Evolutionary conservation across 495 filamentous ascomycete species (phyloP).

Genomic region (Evansstolkia leycettana): DNA sequence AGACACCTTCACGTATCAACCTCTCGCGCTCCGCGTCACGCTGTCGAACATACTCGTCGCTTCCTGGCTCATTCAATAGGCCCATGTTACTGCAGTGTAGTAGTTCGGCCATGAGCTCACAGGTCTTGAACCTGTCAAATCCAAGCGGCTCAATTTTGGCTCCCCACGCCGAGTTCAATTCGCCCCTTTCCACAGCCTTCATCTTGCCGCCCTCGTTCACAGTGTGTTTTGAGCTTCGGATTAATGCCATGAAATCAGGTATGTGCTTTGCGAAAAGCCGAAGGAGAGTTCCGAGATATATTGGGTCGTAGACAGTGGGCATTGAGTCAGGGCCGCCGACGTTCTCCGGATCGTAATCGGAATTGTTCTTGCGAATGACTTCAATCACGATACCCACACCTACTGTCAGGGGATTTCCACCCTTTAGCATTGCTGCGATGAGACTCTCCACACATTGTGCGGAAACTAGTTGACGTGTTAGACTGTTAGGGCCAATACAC

Average conservation of each 20-base stretch:
- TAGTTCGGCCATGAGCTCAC: constrained; percentile 96
- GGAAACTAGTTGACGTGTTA: constrained; percentile 94
- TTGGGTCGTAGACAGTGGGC: constrained; percentile 81
- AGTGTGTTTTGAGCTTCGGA: constrained; percentile 53
- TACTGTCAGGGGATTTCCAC: constrained; percentile 89
- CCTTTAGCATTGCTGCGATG: constrained; percentile 81
- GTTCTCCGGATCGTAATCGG: constrained; percentile 92
- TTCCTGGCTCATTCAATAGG: constrained; percentile 83
- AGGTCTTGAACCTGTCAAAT: constrained; percentile 98
- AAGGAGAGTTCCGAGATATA: constrained; percentile 90
- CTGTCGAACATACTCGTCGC: constrained; percentile 71
- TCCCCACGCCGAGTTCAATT: constrained; percentile 77
- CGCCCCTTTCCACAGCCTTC: constrained; percentile 45
- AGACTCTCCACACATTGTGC: constrained; percentile 67
- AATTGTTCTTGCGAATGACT: constrained; percentile 98
- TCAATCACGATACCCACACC: constrained; percentile 97
- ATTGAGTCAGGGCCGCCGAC: constrained; percentile 60
- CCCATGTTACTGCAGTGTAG: constrained; percentile 99
- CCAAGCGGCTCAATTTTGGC: constrained; percentile 86
- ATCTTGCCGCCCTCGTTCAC: constrained; percentile 47
- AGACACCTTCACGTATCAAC: constrained; percentile 55
- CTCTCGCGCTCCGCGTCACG: constrained; percentile 73
- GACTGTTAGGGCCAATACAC: constrained; percentile 93
- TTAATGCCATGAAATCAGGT: constrained; percentile 89
- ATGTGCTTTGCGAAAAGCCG: constrained; percentile 82